Base-by-base conservation (phyloP, 1,284 basidiomycete genomes). In the Pascua guehoae region DNA sequence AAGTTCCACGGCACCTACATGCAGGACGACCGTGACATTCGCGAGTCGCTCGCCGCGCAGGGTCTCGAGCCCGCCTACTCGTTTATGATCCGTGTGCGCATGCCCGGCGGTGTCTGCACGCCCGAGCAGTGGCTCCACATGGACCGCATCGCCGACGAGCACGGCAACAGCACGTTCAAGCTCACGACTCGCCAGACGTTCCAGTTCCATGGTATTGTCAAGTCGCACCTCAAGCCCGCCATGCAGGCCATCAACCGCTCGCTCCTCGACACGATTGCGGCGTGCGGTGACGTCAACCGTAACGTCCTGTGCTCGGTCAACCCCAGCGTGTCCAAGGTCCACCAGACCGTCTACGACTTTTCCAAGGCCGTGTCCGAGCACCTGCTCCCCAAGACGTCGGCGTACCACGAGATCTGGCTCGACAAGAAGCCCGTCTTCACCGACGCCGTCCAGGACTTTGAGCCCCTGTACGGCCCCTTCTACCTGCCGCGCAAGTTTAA, bases 401-500 rank as follows among this genome's bases (percentile, higher is more conserved):
- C 96, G 2, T 98, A 99, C 78, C 93, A 97, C 75, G 96, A 98
- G 79, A 98, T 98, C 67, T 98, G 96, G 95, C 82, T 98, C 52
- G 92, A 98, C 81, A 91, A 94, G 81, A 94, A 96, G 81, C 80
- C 94, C 64, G 86, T 98, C 40, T 89, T 88, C 16, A 92, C 91
- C 32, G 91, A 91, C 45, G 91, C 91, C 1, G 77, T 96, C 61
- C 88, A 91, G 76, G 96, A 98, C 78, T 85, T 89, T 65, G 95
- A 99, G 79, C 95, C 96, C 1, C 79, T 98, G 15, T 99, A 98
- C 74, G 96, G 96, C 47, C 88, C 92, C 67, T 95, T 92, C 79
- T 98, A 99, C 79, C 82, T 99, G 39, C 95, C 96, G 45, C 85
- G 95, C 74, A 93, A 94, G 89, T 98, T 97, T 84, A 99, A 99